Conservation (phyloP, 2,329 filamentous ascomycete genomes). For the Trichophyton simii region DNA sequence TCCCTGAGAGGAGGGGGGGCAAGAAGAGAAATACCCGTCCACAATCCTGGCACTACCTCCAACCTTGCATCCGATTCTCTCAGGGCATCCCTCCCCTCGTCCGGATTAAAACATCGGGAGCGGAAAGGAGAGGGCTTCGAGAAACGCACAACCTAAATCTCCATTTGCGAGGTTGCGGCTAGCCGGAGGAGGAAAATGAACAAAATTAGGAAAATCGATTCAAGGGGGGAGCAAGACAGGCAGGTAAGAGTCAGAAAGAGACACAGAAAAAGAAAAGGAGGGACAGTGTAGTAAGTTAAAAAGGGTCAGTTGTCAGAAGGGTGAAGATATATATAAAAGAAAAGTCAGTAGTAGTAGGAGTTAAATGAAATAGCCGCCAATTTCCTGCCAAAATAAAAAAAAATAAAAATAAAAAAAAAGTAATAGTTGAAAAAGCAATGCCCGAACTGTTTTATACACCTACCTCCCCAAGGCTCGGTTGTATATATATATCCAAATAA, state of each 20-base stretch:
- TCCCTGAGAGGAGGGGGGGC: neutral
- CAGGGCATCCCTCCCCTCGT: neutral
- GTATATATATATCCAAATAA: neutral
- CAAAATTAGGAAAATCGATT: neutral
- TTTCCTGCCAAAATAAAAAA: neutral
- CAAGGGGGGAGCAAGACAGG: no score
- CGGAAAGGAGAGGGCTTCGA: neutral
- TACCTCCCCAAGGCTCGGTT: neutral
- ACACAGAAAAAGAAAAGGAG: neutral
- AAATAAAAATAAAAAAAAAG: neutral
- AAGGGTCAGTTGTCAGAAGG: neutral
- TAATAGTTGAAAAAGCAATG: neutral
- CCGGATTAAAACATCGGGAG: neutral
- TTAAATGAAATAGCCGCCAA: conserved; percentile 2
- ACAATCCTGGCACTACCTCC: neutral
- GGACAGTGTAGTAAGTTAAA: neutral
- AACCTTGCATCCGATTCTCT: neutral
- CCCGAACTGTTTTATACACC: neutral
- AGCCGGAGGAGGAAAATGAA: neutral
- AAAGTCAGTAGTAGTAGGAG: neutral
- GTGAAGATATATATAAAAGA: neutral
- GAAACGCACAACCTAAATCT: neutral
- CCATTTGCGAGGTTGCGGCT: neutral
- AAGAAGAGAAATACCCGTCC: neutral
- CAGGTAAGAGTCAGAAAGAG: neutral